Percentiles rank a stretch among this genome's conserved stretches.
Conservation (phyloP, 2,329 filamentous ascomycete species). For the Botrytis fragariae region DNA sequence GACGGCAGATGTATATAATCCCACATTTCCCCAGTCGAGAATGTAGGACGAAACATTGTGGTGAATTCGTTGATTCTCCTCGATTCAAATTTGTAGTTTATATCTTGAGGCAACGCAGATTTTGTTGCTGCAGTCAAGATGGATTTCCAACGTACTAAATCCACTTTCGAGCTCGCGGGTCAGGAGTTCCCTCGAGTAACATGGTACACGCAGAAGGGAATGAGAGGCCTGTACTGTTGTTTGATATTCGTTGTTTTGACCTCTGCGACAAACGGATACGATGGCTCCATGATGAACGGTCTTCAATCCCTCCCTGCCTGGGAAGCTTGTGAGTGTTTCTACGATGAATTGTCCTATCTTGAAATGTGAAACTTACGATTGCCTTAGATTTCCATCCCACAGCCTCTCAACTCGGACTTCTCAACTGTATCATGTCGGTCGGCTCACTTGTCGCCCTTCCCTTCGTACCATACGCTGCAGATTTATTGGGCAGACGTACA, state of each 20-base stretch:
- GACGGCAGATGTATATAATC: slow-evolving; percentile 1
- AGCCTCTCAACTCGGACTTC: slow-evolving; percentile 43
- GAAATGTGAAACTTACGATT: slow-evolving; percentile 43
- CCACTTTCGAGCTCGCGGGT: slow-evolving; percentile 36
- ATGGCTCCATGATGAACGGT: slow-evolving; percentile 47
- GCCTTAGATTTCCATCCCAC: slow-evolving; percentile 40
- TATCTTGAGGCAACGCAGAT: slow-evolving; percentile 1
- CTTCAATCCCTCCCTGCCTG: slow-evolving; percentile 47
- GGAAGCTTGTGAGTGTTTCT: slow-evolving; percentile 49
- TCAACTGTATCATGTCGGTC: slow-evolving; percentile 49
- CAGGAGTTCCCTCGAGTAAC: slow-evolving; percentile 41
- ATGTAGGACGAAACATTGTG: not conserved
- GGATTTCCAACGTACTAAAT: slow-evolving; percentile 27
- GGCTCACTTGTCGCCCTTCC: slow-evolving; percentile 48
- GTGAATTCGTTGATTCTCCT: not conserved
- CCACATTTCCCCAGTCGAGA: not conserved
- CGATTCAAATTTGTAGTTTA: not conserved
- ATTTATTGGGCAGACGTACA: slow-evolving; percentile 46
- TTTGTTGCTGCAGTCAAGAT: slow-evolving; percentile 14
- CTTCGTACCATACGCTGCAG: slow-evolving; percentile 48
- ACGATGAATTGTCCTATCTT: slow-evolving; percentile 28
- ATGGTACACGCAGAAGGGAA: slow-evolving; percentile 54
- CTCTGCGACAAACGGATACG: slow-evolving; percentile 50
- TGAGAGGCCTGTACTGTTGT: slow-evolving; percentile 55
- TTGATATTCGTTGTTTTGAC: slow-evolving; percentile 38